Base-by-base conservation (phyloP, 257 asterid genomes). In the Nicotiana tabacum region DNA sequence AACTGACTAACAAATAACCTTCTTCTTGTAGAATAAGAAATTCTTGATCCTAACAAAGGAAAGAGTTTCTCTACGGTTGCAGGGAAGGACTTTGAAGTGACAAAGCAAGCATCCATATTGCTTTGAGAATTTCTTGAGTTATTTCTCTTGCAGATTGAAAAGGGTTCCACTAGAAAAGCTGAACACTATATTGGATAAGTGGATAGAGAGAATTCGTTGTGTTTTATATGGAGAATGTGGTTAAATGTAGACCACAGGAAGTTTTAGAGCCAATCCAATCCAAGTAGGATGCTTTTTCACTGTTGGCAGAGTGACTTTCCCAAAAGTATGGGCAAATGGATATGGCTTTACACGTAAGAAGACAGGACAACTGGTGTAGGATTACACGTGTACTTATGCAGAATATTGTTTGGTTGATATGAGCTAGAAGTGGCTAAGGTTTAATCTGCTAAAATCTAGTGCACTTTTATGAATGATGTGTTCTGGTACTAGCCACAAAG, bases 61-160 rank as follows among this genome's bases (percentile, higher is more conserved):
- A 84, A 80, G 82, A 84, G 82, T 67, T 89, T 76, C 29, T 76
- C 89, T 12, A 24, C 27, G 27, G 27, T 24, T 24, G 27, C 27
- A 24, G 27, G 27, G 1, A 88, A 91, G 53, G 94, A 85, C 85
- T 84, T 89, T 37, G 96, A 88, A 82, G 95, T 88, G 57, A 89
- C 90, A 88, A 85, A 90, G 87, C 88, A 87, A 81, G 90, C 87
- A 62, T 89, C 87, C 92, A 88, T 72, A 46, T 46, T 88, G 77
- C 43, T 57, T 74, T 65, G 78, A 61, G 85, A 79, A 29, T 55
- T 46, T 24, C 27, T 24, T 24, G 27, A 24, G 27, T 24, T 24
- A 24, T 24, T 24, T 24, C 27, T 24, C 27, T 24, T 24, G 70
- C 37, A 30, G 30, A 18, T 57, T 55, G 48, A 37, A 33, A 78